A percentile compares a stretch with the other conserved stretches of the same genome.
These are phyloP conservation scores for Citrus sp. DNA, from an alignment of 345 rosid genomes.

Conservation along the genomic window DNA sequence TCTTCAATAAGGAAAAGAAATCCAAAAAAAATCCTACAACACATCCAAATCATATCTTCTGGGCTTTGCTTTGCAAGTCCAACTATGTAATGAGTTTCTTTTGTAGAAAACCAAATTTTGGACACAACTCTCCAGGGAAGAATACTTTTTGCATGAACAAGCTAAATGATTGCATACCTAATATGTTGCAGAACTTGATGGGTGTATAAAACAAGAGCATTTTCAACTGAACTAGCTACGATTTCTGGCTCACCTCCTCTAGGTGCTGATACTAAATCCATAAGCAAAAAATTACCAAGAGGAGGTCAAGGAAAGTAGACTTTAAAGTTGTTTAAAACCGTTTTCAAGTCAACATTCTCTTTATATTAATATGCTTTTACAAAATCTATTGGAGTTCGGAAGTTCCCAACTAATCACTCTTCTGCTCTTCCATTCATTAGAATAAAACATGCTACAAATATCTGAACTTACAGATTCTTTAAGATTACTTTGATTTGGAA, in stretches of 20 bases:
- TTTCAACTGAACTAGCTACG: background rate
- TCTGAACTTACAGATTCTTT: background rate
- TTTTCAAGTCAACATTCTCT: background rate
- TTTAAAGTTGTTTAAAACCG: background rate
- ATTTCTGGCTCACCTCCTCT: background rate
- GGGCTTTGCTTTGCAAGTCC: background rate
- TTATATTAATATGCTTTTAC: too few species aligned
- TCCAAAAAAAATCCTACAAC: background rate
- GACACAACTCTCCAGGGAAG: background rate
- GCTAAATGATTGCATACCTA: background rate
- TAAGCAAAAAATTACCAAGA: background rate
- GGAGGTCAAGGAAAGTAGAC: background rate
- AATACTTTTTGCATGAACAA: background rate
- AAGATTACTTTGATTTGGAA: background rate
- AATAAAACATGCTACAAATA: background rate
- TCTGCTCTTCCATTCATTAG: background rate
- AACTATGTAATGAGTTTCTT: background rate
- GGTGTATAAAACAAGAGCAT: background rate
- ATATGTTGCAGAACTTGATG: background rate
- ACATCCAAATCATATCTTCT: background rate
- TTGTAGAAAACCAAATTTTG: background rate
- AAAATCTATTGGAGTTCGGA: too few species aligned
- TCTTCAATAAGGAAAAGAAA: background rate
- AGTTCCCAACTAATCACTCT: too few species aligned
- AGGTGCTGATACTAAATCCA: background rate